Conservation (phyloP, 352 stramenopile species). For the Globisporangium perplexum region DNA sequence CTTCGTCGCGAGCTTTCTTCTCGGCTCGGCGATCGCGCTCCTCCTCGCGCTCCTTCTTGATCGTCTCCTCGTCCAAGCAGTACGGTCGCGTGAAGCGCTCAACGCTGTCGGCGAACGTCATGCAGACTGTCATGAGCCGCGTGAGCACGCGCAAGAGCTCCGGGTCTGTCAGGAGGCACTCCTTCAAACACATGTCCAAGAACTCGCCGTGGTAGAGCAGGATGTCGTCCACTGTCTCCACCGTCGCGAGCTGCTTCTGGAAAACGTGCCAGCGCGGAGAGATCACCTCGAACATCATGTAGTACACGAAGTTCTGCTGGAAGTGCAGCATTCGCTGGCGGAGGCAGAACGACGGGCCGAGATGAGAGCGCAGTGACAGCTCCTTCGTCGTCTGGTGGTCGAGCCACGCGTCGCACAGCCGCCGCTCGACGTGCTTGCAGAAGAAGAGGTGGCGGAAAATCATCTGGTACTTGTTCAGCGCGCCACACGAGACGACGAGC, state of each 20-base stretch:
- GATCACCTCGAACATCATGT: constrained; percentile 98
- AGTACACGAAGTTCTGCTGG: constrained; percentile 98
- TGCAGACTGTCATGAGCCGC: constrained; percentile 96
- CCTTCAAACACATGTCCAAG: constrained; percentile 94
- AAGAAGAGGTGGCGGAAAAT: constrained; percentile 99
- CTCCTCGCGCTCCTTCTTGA: constrained; percentile 74
- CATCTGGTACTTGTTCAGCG: constrained; percentile 97
- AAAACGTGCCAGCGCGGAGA: constrained; percentile 91
- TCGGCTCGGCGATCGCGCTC: constrained; percentile 75
- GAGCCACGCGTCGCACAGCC: constrained; percentile 93
- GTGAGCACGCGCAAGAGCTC: constrained; percentile 92
- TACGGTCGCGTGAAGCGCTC: constrained; percentile 85
- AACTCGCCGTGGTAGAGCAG: constrained; percentile 94
- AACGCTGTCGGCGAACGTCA: constrained; percentile 94
- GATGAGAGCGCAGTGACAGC: constrained; percentile 75
- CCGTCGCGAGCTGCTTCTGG: constrained; percentile 69
- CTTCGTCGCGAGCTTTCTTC: constrained; percentile 71
- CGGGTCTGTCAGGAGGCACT: constrained; percentile 96
- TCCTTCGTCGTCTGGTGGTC: constrained; percentile 94
- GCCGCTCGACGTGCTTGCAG: constrained; percentile 97
- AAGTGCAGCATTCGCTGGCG: constrained; percentile 99
- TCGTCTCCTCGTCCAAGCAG: constrained; percentile 81
- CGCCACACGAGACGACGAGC: constrained; percentile 93
- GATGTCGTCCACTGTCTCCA: constrained; percentile 93
- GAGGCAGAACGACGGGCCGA: constrained; percentile 93